These are phyloP conservation scores for Candida palmyrensis DNA, from an alignment of 805 yeast genomes.

Conservation along the genomic window DNA sequence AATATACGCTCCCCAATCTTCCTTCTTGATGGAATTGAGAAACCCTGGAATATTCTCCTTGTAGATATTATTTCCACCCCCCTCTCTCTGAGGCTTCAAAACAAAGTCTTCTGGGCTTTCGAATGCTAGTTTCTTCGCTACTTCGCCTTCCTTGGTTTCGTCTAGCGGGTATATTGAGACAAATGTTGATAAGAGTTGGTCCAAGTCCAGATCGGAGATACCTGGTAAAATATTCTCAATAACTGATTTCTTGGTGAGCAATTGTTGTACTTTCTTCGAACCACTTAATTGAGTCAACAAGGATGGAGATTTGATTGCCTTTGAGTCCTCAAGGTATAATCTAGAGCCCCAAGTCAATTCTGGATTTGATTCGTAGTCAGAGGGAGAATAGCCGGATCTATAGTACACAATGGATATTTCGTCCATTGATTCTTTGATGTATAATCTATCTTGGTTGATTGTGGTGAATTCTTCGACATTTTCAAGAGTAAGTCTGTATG, in stretches of 20 bases:
- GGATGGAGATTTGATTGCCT: conserved; percentile 90
- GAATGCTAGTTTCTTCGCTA: conserved; percentile 64
- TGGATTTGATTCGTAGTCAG: conserved; percentile 55
- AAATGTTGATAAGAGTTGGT: conserved; percentile 54
- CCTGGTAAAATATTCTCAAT: conserved; percentile 44
- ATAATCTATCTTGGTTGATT: conserved; percentile 43
- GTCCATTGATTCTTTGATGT: conserved; percentile 47
- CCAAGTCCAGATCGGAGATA: conserved; percentile 20
- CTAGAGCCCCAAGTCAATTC: conserved; percentile 77
- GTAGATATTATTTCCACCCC: conserved; percentile 96
- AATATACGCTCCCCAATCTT: conserved; percentile 85
- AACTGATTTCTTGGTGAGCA: conserved; percentile 54
- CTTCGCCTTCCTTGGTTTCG: conserved; percentile 52
- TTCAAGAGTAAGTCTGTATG: conserved; percentile 63
- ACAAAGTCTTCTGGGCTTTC: conserved; percentile 69
- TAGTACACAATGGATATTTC: conserved; percentile 88
- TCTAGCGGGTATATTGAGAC: conserved; percentile 88
- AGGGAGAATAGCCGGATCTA: conserved; percentile 84
- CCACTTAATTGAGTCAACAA: conserved; percentile 88
- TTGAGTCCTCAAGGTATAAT: conserved; percentile 60
- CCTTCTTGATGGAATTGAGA: conserved; percentile 51
- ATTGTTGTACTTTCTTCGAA: conserved; percentile 88
- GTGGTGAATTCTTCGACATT: conserved; percentile 45
- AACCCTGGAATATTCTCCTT: conserved; percentile 79
- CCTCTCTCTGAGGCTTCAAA: conserved; percentile 96